Evolutionary conservation across 345 rosid genomes (phyloP).

Genomic region (Triadica sebifera): DNA sequence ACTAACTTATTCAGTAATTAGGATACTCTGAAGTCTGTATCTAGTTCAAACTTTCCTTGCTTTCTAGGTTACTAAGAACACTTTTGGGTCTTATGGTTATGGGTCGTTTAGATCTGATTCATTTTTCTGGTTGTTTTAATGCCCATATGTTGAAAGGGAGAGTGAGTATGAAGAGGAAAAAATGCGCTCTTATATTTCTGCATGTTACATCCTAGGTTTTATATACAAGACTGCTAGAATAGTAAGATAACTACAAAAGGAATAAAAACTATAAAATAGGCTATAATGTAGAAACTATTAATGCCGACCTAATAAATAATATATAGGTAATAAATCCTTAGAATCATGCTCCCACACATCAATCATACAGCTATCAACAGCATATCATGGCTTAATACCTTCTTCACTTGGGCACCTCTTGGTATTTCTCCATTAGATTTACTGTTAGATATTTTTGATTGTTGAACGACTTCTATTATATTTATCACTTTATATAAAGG

Average conservation of each 20-base stretch:
- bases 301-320: too few species aligned
- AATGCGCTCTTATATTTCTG: too few species aligned
- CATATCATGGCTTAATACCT: background rate
- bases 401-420: background rate
- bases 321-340: too few species aligned
- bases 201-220: too few species aligned
- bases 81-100: background rate
- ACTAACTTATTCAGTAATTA: background rate
- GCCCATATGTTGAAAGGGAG: background rate
- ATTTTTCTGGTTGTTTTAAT: background rate
- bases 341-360: too few species aligned
- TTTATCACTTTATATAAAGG: background rate
- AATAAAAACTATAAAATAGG: too few species aligned
- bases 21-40: background rate
- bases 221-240: too few species aligned
- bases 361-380: too few species aligned
- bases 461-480: background rate
- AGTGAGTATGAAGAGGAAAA: too few species aligned
- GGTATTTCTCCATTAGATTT: background rate
- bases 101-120: background rate
- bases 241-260: too few species aligned
- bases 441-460: constrained; percentile 1
- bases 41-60: background rate
- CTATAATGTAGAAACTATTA: too few species aligned
- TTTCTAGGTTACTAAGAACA: background rate